Percentiles rank a stretch among this genome's conserved stretches.
Evolutionary conservation across 139 green algal species (phyloP).

Genomic region (Nannochloris sp.): DNA sequence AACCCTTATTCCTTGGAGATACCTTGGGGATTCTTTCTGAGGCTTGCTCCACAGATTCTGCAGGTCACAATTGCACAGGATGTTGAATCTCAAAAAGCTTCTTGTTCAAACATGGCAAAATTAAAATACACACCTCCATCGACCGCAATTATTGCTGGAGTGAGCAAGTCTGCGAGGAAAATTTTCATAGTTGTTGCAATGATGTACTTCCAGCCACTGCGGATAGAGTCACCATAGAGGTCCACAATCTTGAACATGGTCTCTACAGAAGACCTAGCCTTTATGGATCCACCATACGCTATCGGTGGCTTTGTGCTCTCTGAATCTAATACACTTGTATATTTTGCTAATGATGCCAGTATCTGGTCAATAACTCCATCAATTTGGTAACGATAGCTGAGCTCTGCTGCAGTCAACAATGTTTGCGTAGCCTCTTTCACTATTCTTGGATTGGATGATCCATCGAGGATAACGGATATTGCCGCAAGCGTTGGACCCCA

Average conservation of each 20-base stretch:
- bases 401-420: constrained; percentile 42
- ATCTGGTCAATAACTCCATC: constrained; percentile 64
- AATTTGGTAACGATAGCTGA: constrained; percentile 44
- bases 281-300: constrained; percentile 60
- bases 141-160: constrained; percentile 30
- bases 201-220: constrained; percentile 73
- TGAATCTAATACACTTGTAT: constrained; percentile 49
- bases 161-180: constrained; percentile 67
- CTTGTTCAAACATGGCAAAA: background rate
- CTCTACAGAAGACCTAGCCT: constrained; percentile 56
- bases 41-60: constrained; percentile 14
- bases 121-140: background rate
- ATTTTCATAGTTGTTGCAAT: constrained; percentile 77
- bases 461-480: constrained; percentile 83
- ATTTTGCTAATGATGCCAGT: constrained; percentile 66
- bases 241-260: constrained; percentile 71
- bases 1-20: constrained; percentile 1
- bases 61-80: too few species aligned
- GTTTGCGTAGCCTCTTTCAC: constrained; percentile 38
- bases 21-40: constrained; percentile 9
- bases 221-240: constrained; percentile 73
- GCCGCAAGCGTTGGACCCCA: constrained; percentile 83
- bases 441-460: constrained; percentile 33
- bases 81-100: too few species aligned
- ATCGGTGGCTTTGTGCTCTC: constrained; percentile 37